Evolutionary conservation across 73 alveolate genomes (phyloP).

Genomic region (Paramecium tetraurelia): DNA sequence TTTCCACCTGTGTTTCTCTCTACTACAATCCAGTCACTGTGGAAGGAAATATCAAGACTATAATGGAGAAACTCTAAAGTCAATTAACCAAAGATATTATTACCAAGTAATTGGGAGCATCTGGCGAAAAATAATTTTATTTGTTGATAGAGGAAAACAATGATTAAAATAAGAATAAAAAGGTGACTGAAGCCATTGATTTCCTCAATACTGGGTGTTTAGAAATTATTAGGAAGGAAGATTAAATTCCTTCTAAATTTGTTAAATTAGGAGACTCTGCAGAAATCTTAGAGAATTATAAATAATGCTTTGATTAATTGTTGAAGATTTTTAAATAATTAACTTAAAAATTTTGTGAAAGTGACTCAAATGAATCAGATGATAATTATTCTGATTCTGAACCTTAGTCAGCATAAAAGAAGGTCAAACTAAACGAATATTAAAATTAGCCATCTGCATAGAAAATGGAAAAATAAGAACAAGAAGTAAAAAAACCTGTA

Average conservation of each 20-base stretch:
- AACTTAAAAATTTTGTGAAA: background rate
- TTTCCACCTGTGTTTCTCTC: constrained; percentile 49
- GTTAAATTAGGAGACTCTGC: background rate
- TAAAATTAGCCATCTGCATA: background rate
- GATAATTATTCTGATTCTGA: constrained; percentile 40
- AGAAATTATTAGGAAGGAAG: constrained; percentile 5
- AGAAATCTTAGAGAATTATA: background rate
- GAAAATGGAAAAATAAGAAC: background rate
- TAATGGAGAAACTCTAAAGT: background rate
- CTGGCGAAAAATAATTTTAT: background rate
- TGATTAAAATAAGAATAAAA: constrained; percentile 24
- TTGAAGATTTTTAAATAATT: background rate
- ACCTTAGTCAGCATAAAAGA: background rate
- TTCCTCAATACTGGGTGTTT: background rate
- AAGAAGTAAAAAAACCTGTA: background rate
- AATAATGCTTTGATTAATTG: constrained; percentile 8
- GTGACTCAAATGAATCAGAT: constrained; percentile 42
- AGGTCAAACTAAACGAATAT: background rate
- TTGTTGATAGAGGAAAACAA: background rate
- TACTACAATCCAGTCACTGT: constrained; percentile 26
- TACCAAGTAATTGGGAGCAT: background rate
- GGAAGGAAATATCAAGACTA: background rate
- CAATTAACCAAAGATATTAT: background rate
- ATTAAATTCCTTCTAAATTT: background rate
- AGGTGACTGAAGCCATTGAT: constrained; percentile 24